Base-by-base conservation (phyloP, 441 rosid genomes). In the Daphne laureola region DNA sequence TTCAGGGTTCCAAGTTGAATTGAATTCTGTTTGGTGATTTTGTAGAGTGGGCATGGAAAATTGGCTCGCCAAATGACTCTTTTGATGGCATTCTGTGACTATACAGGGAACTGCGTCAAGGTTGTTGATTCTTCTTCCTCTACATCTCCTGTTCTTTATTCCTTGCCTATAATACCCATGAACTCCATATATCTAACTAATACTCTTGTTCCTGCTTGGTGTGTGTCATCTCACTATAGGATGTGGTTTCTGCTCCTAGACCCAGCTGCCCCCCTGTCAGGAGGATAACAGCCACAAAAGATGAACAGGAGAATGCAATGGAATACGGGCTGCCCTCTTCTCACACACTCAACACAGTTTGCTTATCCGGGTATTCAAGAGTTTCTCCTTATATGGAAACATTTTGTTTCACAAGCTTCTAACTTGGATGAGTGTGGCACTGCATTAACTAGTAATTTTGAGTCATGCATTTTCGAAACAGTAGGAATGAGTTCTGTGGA, bases 261-360 rank as follows among this genome's bases (percentile, higher is more conserved):
- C 98, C 98, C 4, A 76, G 72, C 61, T 87, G 83, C 45, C 98
- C 98, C 12, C 95, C 97, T 3, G 89, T 87, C 51, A 80, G 85
- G 75, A 79, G 93, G 68, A 64, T 93, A 54, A 90, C 93, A 3
- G 89, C 95, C 2, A 93, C 98, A 12, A 87, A 82, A 76, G 97
- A 93, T 58, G 98, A 93, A 72, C 79, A 81, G 86, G 97, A 93
- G 0, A 85, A 93, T 71, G 95, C 98, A 25, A 54, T 90, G 88
- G 97, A 93, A 68, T 87, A 90, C 72, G 98, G 98, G 54, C 74
- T 93, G 79, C 97, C 98, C 66, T 93, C 98, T 71, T 93, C 99
- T 41, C 99, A 93, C 66, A 87, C 91, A 58, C 82, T 93, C 13
- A 87, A 93, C 72, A 93, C 99, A 0, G 84, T 87, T 63, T 93